Evolutionary conservation across 495 filamentous ascomycete species (phyloP), one percentile per base, ranked within the genome.

Genomic region (Penicillium egyptiacum): DNA sequence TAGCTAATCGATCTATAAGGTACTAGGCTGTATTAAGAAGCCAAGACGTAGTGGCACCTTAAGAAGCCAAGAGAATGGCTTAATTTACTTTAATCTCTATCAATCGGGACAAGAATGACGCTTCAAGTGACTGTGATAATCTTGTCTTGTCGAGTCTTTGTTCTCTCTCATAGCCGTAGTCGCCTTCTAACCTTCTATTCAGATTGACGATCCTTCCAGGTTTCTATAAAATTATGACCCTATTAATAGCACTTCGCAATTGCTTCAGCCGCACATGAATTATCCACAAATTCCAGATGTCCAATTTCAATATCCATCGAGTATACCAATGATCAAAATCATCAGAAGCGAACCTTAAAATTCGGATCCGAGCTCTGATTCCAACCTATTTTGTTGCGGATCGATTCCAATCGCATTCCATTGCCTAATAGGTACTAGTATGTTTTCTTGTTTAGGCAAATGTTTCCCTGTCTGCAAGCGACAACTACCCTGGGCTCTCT

Each of bases 21-120:
- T 47, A 12, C 26, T 20, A 19, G 28, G 5, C 7, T 48, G 45
- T 31, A 19, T 5, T 16, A n/a, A 30, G 9, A 6, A 19, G 50
- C 50, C 23, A 52, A 52, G 50, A 14, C 11, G 10, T 31, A 4
- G 33, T 26, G 14, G 20, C 30, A n/a, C 19, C 47, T 16, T 11
- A 8, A 12, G 12, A 33, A 46, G 52, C 41, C 42, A 46, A 47
- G 30, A 39, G 12, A 25, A 54, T 55, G 41, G 26, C 53, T 47
- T 55, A 5, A 40, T 47, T 47, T 22, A 23, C 26, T 43, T 19
- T 11, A 52, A 41, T 41, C 4, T 2, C 31, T 23, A 14, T 50
- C 12, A n/a, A 26, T 25, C 5, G 28, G 2, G 11, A 7, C 2
- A 37, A 49, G 14, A 16, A 6, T n/a, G 5, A 31, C 9, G 20